Conservation (phyloP, 257 asterid species). For the Nicotiana attenuata region DNA sequence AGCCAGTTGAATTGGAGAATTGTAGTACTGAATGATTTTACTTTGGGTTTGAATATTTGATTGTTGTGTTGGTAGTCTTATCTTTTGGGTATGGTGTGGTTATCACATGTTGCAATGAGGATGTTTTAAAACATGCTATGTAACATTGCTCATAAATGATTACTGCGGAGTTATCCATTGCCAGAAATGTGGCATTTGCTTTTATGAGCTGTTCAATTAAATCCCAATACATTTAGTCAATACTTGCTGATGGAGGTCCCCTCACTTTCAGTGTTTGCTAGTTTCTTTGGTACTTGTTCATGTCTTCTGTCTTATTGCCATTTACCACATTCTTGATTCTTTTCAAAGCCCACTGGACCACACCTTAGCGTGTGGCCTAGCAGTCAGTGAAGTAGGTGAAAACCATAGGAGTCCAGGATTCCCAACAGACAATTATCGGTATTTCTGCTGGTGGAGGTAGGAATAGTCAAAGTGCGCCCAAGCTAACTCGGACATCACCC, state of each 20-base stretch:
- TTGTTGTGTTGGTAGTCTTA: not conserved
- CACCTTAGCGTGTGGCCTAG: not conserved
- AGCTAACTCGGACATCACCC: not conserved
- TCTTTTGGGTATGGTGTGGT: not conserved
- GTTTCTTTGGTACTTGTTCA: not conserved
- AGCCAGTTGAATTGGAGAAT: not conserved
- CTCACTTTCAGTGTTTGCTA: not conserved
- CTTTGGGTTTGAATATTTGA: not conserved
- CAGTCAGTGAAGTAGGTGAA: not conserved
- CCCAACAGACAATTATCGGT: not conserved
- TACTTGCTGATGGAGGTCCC: conserved; percentile 10
- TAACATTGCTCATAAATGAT: not conserved
- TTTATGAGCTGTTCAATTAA: not conserved
- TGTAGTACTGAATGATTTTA: not conserved
- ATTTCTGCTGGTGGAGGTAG: not conserved
- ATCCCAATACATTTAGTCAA: not conserved
- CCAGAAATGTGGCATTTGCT: not conserved
- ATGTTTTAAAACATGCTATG: not conserved
- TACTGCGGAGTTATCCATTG: not conserved
- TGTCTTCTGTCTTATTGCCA: not conserved
- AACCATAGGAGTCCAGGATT: not conserved
- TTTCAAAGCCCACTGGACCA: not conserved
- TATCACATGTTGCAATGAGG: not conserved
- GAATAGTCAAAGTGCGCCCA: not conserved
- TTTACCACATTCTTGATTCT: not conserved